Evolutionary conservation across 1,139 yeast species (phyloP).

Genomic region (Geotrichum reessii): DNA sequence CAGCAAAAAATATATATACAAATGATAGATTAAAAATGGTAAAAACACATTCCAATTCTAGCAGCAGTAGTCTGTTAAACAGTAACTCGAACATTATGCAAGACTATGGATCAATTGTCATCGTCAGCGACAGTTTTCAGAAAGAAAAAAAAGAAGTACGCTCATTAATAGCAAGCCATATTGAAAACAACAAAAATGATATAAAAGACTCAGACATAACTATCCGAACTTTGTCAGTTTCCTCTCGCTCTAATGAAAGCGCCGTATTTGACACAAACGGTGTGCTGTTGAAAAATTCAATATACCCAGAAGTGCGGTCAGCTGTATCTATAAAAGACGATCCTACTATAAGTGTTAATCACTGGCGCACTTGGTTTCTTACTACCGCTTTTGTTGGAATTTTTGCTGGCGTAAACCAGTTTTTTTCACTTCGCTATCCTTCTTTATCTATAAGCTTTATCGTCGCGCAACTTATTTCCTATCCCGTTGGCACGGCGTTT

Average conservation of each 20-base stretch:
- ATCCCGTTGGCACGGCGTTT: constrained; percentile 47
- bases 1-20: neutral
- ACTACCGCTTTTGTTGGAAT: constrained; percentile 30
- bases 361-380: constrained; percentile 47
- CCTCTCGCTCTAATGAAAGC: neutral
- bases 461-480: constrained; percentile 49
- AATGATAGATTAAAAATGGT: neutral
- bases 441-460: constrained; percentile 43
- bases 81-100: neutral
- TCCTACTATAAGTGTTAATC: constrained; percentile 42
- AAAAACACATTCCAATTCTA: neutral
- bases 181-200: neutral
- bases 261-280: neutral
- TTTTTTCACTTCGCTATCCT: constrained; percentile 48
- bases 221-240: neutral
- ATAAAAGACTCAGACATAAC: neutral
- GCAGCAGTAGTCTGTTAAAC: neutral
- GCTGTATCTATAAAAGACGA: constrained; percentile 53
- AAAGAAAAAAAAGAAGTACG: neutral
- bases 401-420: constrained; percentile 46
- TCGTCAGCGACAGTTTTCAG: neutral
- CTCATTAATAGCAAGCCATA: neutral
- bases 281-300: constrained; percentile 37
- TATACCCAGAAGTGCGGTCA: constrained; percentile 59
- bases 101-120: neutral